Evolutionary conservation across 495 filamentous ascomycete species (phyloP), one percentile per base, ranked within the genome.

Genomic region (Opeltia flavorubescens): DNA sequence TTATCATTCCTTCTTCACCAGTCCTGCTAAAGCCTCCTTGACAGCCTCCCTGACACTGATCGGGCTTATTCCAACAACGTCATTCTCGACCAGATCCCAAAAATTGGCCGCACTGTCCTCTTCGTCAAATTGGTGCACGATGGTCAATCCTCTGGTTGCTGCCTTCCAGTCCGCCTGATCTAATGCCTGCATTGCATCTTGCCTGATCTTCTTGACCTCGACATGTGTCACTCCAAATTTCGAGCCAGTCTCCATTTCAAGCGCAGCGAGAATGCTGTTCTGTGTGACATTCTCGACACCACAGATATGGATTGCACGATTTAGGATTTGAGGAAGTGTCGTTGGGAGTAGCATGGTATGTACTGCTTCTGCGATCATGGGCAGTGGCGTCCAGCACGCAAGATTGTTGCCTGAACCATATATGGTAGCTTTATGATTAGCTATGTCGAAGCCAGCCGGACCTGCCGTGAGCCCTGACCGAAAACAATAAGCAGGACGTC

Each of bases 121-220:
- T 4, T 46, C 28, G 21, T 34, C 21, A 15, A 23, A 34, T 9
- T 46, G 43, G 18, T 15, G 5, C 5, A 7, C 23, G 21, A 17
- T 17, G 3, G 27, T 46, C 27, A 34, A 18, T 4, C 2, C 1
- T 3, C 2, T 46, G 1, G 18, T 46, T 30, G 28, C 23, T 39
- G 43, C 59, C 46, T 9, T 40, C 20, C 18, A 6, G 27, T 49
- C 52, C 26, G 46, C 45, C 31, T 45, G 57, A 50, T 57, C 47
- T 38, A 62, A 38, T 28, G 55, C 49, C 15, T 41, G 46, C 35
- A 49, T 45, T 26, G 56, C 54, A 18, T 58, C 49, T 33, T 47
- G 25, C 13, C 58, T 48, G 13, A 60, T 56, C 42, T 55, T 52
- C 11, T 47, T 40, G 13, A 54, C 25, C 29, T 58, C 52, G 15